Conservation (phyloP, 1,284 basidiomycete genomes). For the Ustilago nuda region DNA sequence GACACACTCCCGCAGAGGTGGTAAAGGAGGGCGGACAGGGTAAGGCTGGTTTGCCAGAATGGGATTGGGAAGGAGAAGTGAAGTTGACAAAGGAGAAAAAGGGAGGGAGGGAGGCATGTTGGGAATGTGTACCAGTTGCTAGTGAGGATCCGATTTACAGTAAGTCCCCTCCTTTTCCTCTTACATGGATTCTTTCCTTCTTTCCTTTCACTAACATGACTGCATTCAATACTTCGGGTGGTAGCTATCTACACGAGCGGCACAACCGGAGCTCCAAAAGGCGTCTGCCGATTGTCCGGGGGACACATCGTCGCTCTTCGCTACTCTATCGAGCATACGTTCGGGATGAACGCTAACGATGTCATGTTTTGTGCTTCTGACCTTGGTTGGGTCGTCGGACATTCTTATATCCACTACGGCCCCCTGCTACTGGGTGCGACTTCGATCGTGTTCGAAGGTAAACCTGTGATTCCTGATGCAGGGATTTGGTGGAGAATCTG, state of each 20-base stretch:
- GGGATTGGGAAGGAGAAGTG: slow-evolving; percentile 59
- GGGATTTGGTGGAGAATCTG: slow-evolving; percentile 63
- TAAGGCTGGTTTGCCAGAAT: slow-evolving; percentile 45
- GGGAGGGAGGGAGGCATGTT: slow-evolving; percentile 49
- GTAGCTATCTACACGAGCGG: slow-evolving; percentile 57
- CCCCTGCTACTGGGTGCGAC: slow-evolving; percentile 62
- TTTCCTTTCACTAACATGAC: not conserved
- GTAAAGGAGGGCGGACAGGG: slow-evolving; percentile 23
- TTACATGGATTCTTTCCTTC: not conserved
- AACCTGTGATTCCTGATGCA: slow-evolving; percentile 66
- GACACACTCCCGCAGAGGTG: slow-evolving; percentile 44
- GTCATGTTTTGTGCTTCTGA: slow-evolving; percentile 56
- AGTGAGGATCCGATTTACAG: slow-evolving; percentile 61
- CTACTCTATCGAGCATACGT: slow-evolving; percentile 63
- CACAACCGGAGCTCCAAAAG: slow-evolving; percentile 64
- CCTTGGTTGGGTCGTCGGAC: slow-evolving; percentile 58
- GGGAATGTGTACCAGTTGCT: slow-evolving; percentile 54
- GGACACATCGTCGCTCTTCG: slow-evolving; percentile 61
- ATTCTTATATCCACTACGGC: slow-evolving; percentile 61
- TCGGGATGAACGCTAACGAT: slow-evolving; percentile 54
- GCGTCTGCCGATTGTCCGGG: slow-evolving; percentile 58
- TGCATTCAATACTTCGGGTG: not conserved
- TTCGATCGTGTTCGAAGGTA: slow-evolving; percentile 66
- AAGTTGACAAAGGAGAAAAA: slow-evolving; percentile 23
- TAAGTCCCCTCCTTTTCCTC: not conserved